These are phyloP conservation scores for Elsinoe australis DNA, from an alignment of 2,329 filamentous ascomycete species.

Conservation along the genomic window DNA sequence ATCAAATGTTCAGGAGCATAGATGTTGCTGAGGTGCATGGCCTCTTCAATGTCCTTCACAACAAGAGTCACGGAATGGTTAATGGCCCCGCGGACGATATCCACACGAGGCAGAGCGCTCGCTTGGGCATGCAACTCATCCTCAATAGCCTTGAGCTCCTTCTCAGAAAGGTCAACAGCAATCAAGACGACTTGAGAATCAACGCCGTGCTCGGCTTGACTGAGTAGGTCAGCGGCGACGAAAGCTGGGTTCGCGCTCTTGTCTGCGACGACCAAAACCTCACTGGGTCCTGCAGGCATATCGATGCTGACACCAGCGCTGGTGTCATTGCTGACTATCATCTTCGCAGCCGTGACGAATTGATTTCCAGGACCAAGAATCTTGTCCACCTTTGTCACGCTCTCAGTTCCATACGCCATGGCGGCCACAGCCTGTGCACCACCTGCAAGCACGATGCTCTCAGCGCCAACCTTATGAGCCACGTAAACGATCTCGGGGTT, in stretches of 20 bases:
- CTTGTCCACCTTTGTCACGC: constrained; percentile 94
- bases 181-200: constrained; percentile 94
- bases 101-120: constrained; percentile 75
- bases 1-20: constrained; percentile 98
- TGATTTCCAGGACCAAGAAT: constrained; percentile 96
- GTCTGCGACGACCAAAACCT: constrained; percentile 94
- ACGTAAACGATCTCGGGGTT: constrained; percentile 97
- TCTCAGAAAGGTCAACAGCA: constrained; percentile 67
- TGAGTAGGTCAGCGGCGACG: constrained; percentile 88
- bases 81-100: constrained; percentile 86
- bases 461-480: constrained; percentile 91
- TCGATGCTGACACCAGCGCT: constrained; percentile 93
- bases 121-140: constrained; percentile 86
- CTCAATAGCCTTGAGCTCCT: constrained; percentile 73
- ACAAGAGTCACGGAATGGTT: constrained; percentile 83
- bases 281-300: constrained; percentile 95
- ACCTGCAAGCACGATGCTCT: constrained; percentile 90
- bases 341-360: constrained; percentile 97
- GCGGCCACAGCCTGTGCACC: constrained; percentile 93
- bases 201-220: constrained; percentile 92
- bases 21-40: constrained; percentile 75
- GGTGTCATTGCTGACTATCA: constrained; percentile 96
- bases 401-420: constrained; percentile 95
- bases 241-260: constrained; percentile 82
- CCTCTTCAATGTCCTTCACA: constrained; percentile 65